Evolutionary conservation across 257 asterid genomes (phyloP), one percentile per base, ranked within the genome.

Genomic region (Lycium ferocissimum): DNA sequence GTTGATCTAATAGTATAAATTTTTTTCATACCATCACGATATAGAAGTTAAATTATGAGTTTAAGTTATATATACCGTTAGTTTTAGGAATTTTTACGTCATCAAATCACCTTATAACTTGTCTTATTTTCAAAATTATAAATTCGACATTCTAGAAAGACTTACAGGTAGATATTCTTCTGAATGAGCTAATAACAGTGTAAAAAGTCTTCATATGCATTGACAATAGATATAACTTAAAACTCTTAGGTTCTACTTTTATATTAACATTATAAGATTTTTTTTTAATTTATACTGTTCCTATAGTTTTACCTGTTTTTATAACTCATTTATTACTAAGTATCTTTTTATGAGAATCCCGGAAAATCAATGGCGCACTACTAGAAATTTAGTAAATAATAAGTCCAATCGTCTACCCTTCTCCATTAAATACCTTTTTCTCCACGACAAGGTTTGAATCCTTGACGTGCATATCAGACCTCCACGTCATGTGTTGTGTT

Each of bases 391-490:
- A 5, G 15, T 62, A 15, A 7, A 62, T 63, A 63, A 61, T 61
- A 6, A 1, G 14, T 7, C 0, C 1, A 6, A 61, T 0, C 38
- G 1, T 20, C 7, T 4, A 62, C 35, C 15, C 0, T 62, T 62
- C 17, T 22, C 6, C 4, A 10, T 62, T 20, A 3, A 20, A 26
- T 26, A 26, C 12, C 0, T 3, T 65, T 26, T 26, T 65, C 1
- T 12, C 0, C 11, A 6, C 18, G 2, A 65, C 1, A 26, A 11
- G 43, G 4, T 65, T 63, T 63, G 8, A 3, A 26, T 38, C 71
- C 37, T 26, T 26, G 17, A 11, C 4, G 33, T 10, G 9, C 7
- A 0, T 4, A 4, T 63, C 20, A 9, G 1, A 22, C 18, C 13
- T 65, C 33, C 43, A 58, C 1, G 17, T 58, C 63, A 26, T 65